Conservation (phyloP, 306 rosid species). For the Carpinus fangiana region DNA sequence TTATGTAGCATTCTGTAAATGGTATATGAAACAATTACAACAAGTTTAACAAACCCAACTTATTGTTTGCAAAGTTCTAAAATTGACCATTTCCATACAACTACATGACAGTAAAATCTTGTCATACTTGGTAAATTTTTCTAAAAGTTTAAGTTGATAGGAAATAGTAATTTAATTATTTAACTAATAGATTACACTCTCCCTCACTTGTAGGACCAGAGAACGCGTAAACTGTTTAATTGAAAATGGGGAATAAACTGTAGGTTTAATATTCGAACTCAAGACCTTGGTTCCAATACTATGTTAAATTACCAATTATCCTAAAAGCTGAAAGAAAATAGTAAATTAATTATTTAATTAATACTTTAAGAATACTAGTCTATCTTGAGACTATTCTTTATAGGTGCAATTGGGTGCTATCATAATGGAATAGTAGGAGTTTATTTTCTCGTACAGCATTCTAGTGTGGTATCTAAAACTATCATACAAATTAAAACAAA, state of each 20-base stretch:
- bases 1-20: neutral
- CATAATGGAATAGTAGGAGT: neutral
- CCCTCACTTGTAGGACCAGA: too few species aligned
- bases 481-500: neutral
- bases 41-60: neutral
- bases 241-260: too few species aligned
- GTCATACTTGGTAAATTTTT: slow-evolving; percentile 1
- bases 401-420: slow-evolving; percentile 4
- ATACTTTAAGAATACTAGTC: neutral
- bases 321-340: too few species aligned
- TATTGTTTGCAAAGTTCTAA: neutral
- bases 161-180: too few species aligned
- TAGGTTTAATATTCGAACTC: too few species aligned
- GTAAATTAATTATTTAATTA: too few species aligned
- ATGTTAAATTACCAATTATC: too few species aligned
- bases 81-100: slow-evolving; percentile 57
- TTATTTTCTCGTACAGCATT: neutral
- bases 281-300: too few species aligned
- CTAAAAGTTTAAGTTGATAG: too few species aligned
- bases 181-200: too few species aligned
- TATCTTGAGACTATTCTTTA: slow-evolving; percentile 5
- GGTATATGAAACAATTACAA: neutral
- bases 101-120: slow-evolving; percentile 76
- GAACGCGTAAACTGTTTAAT: too few species aligned
- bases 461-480: neutral